Percentiles rank a stretch among this genome's conserved stretches.
Evolutionary conservation across 2,329 filamentous ascomycete genomes (phyloP).

Genomic region (Rhinocladiella mackenziei): DNA sequence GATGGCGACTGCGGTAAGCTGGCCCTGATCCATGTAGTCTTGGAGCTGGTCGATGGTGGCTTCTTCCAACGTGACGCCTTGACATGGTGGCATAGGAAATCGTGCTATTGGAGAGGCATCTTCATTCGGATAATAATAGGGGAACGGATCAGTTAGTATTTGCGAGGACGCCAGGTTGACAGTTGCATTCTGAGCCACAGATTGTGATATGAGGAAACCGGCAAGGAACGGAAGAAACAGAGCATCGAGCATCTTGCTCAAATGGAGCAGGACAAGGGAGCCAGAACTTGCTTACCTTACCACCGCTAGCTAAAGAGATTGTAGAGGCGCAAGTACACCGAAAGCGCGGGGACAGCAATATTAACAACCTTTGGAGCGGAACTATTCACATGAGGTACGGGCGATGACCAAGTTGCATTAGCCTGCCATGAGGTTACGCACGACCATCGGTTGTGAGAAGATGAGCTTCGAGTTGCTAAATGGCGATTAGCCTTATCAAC

Average conservation of each 20-base stretch:
- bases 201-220: neutral
- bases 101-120: neutral
- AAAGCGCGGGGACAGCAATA: too few relatives aligned
- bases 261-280: neutral
- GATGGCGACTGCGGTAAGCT: conserved; percentile 56
- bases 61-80: conserved; percentile 61
- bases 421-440: neutral
- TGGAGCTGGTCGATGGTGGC: conserved; percentile 67
- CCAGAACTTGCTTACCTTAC: neutral
- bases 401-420: neutral
- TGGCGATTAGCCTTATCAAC: neutral
- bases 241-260: neutral
- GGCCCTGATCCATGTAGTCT: conserved; percentile 50
- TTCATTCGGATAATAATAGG: conserved; percentile 4
- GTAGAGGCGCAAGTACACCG: too few relatives aligned
- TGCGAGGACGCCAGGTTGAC: conserved; percentile 1
- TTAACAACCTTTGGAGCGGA: too few relatives aligned
- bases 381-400: too few relatives aligned
- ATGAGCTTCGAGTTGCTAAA: neutral
- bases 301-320: neutral
- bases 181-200: neutral
- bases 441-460: neutral
- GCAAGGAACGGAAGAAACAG: neutral
- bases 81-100: conserved; percentile 63
- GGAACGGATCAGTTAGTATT: conserved; percentile 2